Evolutionary conservation across 371 early-diverging fungal species (phyloP).

Genomic region (Vairimorpha necatrix): DNA sequence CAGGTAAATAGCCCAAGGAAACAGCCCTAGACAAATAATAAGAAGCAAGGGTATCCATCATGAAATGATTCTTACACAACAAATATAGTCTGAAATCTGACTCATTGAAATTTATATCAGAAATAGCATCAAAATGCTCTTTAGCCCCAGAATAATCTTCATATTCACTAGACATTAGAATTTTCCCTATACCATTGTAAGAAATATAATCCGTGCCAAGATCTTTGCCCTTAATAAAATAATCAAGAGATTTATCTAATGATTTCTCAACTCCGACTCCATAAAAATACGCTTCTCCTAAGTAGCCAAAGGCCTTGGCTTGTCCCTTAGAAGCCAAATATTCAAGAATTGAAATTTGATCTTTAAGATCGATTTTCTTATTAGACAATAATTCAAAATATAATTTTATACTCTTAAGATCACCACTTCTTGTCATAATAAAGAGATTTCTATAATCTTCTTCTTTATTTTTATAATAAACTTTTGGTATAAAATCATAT

Average conservation of each 20-base stretch:
- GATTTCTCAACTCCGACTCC: slow-evolving; percentile 55
- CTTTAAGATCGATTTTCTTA: slow-evolving; percentile 37
- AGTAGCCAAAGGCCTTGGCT: slow-evolving; percentile 49
- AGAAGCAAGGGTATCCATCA: slow-evolving; percentile 24
- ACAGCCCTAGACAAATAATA: slow-evolving; percentile 56
- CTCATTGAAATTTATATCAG: slow-evolving; percentile 27
- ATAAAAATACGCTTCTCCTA: slow-evolving; percentile 63
- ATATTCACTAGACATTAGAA: slow-evolving; percentile 38
- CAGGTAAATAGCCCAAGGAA: slow-evolving; percentile 62
- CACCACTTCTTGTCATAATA: slow-evolving; percentile 30
- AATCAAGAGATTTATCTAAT: slow-evolving; percentile 60
- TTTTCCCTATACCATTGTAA: slow-evolving; percentile 60
- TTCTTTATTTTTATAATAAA: not conserved
- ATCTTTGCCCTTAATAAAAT: slow-evolving; percentile 54
- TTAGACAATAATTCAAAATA: slow-evolving; percentile 53
- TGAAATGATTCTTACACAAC: slow-evolving; percentile 31
- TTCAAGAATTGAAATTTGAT: slow-evolving; percentile 42
- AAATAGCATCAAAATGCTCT: slow-evolving; percentile 46
- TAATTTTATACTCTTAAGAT: slow-evolving; percentile 32
- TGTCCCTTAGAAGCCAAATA: slow-evolving; percentile 42
- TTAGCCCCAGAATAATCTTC: slow-evolving; percentile 39
- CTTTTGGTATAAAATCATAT: not conserved
- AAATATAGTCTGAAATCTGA: slow-evolving; percentile 55
- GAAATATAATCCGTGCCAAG: slow-evolving; percentile 51
- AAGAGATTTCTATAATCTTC: slow-evolving; percentile 30